Evolutionary conservation across 208 protist species (phyloP).

Genomic region (Polymyxa betae): DNA sequence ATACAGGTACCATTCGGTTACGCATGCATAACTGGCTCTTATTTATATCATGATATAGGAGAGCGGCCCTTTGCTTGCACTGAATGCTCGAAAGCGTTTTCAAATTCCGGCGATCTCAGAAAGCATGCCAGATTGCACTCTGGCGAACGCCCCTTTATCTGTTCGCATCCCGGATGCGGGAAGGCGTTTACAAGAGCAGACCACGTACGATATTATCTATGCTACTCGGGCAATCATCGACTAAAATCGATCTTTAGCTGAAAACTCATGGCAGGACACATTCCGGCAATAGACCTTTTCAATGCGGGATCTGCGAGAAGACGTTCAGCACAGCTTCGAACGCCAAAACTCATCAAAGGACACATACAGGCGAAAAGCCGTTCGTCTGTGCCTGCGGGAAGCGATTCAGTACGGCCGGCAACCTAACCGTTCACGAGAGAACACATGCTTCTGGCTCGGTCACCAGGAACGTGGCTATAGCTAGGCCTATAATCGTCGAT

Average conservation of each 20-base stretch:
- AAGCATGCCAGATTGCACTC: background rate
- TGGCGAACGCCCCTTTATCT: background rate
- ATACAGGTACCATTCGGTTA: background rate
- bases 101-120: background rate
- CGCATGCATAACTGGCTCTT: background rate
- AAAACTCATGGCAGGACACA: conserved; percentile 29
- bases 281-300: conserved; percentile 26
- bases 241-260: background rate
- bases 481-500: background rate
- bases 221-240: background rate
- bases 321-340: background rate
- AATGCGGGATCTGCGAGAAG: conserved; percentile 34
- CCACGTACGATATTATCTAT: background rate
- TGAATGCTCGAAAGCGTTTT: conserved; percentile 41
- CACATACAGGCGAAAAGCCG: conserved; percentile 42
- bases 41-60: background rate
- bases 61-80: conserved; percentile 18
- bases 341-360: conserved; percentile 39
- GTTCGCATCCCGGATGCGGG: background rate
- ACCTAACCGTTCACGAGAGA: background rate
- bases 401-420: conserved; percentile 24
- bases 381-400: conserved; percentile 20
- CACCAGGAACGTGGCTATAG: background rate
- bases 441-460: background rate
- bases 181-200: background rate